Evolutionary conservation across 2,329 filamentous ascomycete species (phyloP).

Genomic region (Teratosphaeria viscida): DNA sequence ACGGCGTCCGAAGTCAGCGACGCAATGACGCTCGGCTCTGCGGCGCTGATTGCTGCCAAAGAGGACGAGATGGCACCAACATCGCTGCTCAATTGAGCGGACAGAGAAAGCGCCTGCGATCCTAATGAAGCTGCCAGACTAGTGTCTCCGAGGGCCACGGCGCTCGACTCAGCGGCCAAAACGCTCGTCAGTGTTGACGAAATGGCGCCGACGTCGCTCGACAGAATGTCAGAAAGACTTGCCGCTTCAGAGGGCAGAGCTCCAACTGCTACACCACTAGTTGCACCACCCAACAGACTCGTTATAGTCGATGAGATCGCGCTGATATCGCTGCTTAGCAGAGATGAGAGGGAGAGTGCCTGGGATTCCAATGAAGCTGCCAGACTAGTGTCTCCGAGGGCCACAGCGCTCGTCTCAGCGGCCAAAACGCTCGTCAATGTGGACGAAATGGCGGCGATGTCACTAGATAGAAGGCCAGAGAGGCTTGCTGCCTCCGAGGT

Average conservation of each 20-base stretch:
- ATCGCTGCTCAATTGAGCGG: background rate
- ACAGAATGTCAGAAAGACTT: background rate
- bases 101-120: background rate
- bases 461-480: background rate
- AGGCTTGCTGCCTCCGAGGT: background rate
- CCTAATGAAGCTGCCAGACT: background rate
- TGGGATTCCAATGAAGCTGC: background rate
- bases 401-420: background rate
- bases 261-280: background rate
- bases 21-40: background rate
- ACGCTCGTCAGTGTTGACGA: background rate
- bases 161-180: background rate
- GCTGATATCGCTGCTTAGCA: background rate
- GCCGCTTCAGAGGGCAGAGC: no score
- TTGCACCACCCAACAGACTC: background rate
- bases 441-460: background rate
- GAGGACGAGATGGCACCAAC: background rate
- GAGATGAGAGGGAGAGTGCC: no score
- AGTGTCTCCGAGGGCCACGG: background rate
- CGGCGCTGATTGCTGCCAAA: background rate
- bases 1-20: background rate
- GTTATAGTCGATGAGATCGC: background rate
- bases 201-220: background rate
- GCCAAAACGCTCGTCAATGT: background rate
- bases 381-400: background rate